phyloP scores from a whole-genome alignment of 2,329 filamentous ascomycete genomes.

The Claviceps monticola region DNA sequence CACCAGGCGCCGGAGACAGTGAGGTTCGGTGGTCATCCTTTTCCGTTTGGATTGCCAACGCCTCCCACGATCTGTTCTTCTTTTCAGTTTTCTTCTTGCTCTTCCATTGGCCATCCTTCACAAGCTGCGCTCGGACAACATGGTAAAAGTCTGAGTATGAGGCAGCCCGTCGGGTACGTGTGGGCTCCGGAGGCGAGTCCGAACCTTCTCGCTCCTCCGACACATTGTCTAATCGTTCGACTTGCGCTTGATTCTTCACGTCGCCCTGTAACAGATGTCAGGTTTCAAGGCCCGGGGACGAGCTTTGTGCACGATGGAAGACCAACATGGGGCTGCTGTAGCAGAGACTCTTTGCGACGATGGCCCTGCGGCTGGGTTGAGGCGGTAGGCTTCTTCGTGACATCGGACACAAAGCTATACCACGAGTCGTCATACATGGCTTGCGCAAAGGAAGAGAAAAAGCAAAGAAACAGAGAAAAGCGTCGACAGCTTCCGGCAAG shows the following conservation, averaged over 20 bases:
- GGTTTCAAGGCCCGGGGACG: conserved; percentile 6
- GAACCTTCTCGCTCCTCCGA: conserved; percentile 41
- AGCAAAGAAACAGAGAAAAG: not conserved
- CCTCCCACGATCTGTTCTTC: conserved; percentile 35
- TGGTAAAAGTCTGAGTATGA: conserved; percentile 68
- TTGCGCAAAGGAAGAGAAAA: not conserved
- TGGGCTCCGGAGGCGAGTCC: conserved; percentile 52
- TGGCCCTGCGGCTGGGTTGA: conserved; percentile 36
- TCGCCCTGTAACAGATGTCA: conserved; percentile 31
- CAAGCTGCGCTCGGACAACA: conserved; percentile 42
- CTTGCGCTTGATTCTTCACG: conserved; percentile 32
- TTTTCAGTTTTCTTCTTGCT: conserved; percentile 24
- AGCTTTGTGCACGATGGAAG: not conserved
- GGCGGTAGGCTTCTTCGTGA: conserved; percentile 34
- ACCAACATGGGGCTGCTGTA: conserved; percentile 51
- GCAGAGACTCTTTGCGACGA: conserved; percentile 53
- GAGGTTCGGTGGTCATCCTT: conserved; percentile 13
- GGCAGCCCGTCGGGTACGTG: conserved; percentile 50
- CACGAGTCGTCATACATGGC: conserved; percentile 73
- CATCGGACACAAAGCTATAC: conserved; percentile 62
- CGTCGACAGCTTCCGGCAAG: not conserved
- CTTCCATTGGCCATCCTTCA: conserved; percentile 31
- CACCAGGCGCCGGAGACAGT: conserved; percentile 4
- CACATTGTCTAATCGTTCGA: conserved; percentile 43
- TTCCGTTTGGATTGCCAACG: conserved; percentile 20